Percentiles rank a stretch among this genome's conserved stretches.
Conservation (phyloP, 352 stramenopile genomes). For the Peronospora destructor region DNA sequence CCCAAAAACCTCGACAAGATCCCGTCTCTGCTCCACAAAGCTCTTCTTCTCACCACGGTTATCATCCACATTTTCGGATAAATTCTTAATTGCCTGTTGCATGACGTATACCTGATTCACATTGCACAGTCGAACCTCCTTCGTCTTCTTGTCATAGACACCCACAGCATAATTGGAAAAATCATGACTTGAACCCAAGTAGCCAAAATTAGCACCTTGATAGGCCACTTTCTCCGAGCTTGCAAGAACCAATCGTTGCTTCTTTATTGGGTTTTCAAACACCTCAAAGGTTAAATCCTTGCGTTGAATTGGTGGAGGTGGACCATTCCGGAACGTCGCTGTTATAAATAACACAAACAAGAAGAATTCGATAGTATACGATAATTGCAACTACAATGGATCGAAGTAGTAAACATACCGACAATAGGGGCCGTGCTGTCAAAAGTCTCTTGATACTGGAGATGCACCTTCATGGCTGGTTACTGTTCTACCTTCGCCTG, state of each 20-base stretch:
- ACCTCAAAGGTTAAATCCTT: slow-evolving; percentile 68
- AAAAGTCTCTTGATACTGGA: slow-evolving; percentile 54
- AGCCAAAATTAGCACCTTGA: slow-evolving; percentile 81
- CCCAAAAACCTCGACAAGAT: slow-evolving; percentile 74
- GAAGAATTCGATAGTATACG: slow-evolving; percentile 1
- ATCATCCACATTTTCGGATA: slow-evolving; percentile 59
- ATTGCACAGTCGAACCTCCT: slow-evolving; percentile 70
- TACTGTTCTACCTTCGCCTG: slow-evolving; percentile 18
- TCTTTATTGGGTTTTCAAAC: slow-evolving; percentile 76
- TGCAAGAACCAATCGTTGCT: slow-evolving; percentile 71
- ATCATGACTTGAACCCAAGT: slow-evolving; percentile 65
- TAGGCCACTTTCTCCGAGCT: slow-evolving; percentile 78
- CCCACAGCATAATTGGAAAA: slow-evolving; percentile 66
- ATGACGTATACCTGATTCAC: slow-evolving; percentile 82
- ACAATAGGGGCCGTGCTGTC: slow-evolving; percentile 53
- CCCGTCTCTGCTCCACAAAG: slow-evolving; percentile 60
- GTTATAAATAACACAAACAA: neutral
- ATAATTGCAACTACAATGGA: neutral
- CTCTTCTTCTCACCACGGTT: slow-evolving; percentile 51
- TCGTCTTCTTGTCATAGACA: slow-evolving; percentile 69
- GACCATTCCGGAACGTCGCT: slow-evolving; percentile 81
- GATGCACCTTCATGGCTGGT: slow-evolving; percentile 34
- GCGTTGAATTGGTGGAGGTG: slow-evolving; percentile 46
- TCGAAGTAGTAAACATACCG: slow-evolving; percentile 25
- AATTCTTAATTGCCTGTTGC: slow-evolving; percentile 74